These are phyloP conservation scores for Penicillium sp. DNA, from an alignment of 2,329 filamentous ascomycete species.

Conservation along the genomic window DNA sequence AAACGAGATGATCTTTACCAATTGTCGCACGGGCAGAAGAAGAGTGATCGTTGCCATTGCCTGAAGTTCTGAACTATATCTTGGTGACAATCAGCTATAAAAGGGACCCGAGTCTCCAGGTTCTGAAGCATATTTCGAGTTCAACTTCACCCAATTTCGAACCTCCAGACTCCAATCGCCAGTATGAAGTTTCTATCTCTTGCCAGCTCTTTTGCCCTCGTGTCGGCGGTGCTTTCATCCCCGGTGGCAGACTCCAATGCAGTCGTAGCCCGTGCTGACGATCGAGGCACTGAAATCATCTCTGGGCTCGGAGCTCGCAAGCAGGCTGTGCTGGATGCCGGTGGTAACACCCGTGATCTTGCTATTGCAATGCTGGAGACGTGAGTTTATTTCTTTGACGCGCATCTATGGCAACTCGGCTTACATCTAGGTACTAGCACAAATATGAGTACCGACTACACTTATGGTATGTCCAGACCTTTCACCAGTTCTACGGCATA, in stretches of 20 bases:
- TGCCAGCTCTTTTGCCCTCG: not conserved
- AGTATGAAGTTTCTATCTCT: conserved; percentile 2
- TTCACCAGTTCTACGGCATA: not conserved
- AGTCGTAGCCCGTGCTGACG: conserved; percentile 5
- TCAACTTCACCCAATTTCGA: not conserved
- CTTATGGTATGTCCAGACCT: conserved; percentile 16
- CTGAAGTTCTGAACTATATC: not conserved
- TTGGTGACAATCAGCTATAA: not conserved
- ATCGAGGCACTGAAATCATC: conserved; percentile 21
- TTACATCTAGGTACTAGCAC: conserved; percentile 11
- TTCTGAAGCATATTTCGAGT: not conserved
- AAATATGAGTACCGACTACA: conserved; percentile 23
- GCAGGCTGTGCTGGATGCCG: conserved; percentile 19
- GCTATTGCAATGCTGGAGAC: conserved; percentile 30
- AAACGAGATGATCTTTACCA: conserved; percentile 1
- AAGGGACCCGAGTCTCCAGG: not conserved
- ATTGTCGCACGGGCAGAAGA: not conserved
- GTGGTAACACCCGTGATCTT: conserved; percentile 24
- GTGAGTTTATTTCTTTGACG: conserved; percentile 2
- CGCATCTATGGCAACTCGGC: not conserved
- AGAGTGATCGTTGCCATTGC: not conserved
- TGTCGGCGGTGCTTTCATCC: conserved; percentile 3
- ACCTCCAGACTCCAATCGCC: too few relatives aligned
- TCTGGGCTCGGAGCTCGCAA: conserved; percentile 22
- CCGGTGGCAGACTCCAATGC: not conserved